These are phyloP conservation scores for Cokeromyces recurvatus DNA, from an alignment of 371 early-diverging fungal genomes.

Conservation along the genomic window DNA sequence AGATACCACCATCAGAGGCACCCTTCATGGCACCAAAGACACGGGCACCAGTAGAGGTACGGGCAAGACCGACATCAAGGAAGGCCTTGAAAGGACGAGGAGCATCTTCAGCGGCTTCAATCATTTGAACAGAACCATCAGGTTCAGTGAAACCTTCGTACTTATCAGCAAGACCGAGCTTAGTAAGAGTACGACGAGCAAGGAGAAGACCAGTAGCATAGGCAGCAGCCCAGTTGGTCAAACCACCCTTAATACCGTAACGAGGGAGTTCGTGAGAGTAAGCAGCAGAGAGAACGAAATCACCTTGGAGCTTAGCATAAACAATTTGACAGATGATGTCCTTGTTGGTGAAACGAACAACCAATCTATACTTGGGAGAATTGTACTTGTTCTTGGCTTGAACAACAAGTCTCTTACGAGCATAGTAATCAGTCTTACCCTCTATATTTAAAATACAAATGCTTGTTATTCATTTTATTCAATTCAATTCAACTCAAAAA, in stretches of 20 bases:
- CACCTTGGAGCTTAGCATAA: slow-evolving; percentile 99
- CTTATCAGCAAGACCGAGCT: slow-evolving; percentile 94
- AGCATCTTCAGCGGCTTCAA: slow-evolving; percentile 92
- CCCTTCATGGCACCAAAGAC: slow-evolving; percentile 99
- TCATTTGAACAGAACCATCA: slow-evolving; percentile 89
- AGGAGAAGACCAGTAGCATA: slow-evolving; percentile 99
- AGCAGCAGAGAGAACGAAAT: slow-evolving; percentile 96
- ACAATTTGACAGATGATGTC: slow-evolving; percentile 98
- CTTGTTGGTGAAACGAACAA: slow-evolving; percentile 99
- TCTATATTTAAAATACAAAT: slow-evolving; percentile 48
- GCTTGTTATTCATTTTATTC: too few species aligned
- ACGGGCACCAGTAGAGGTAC: slow-evolving; percentile 99
- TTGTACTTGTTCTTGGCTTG: slow-evolving; percentile 99
- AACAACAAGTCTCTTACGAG: slow-evolving; percentile 97
- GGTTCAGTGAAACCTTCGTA: slow-evolving; percentile 94
- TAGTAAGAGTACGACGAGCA: slow-evolving; percentile 95
- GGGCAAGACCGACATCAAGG: slow-evolving; percentile 99
- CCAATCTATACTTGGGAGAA: slow-evolving; percentile 99
- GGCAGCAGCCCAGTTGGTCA: slow-evolving; percentile 99
- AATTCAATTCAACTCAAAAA: too few species aligned
- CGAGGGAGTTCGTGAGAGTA: slow-evolving; percentile 98
- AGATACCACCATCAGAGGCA: slow-evolving; percentile 99
- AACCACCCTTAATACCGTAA: slow-evolving; percentile 99
- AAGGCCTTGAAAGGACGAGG: slow-evolving; percentile 99
- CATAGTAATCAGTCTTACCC: slow-evolving; percentile 99